phyloP scores from a whole-genome alignment of 2,329 filamentous ascomycete species.

The Phoma sp. region DNA sequence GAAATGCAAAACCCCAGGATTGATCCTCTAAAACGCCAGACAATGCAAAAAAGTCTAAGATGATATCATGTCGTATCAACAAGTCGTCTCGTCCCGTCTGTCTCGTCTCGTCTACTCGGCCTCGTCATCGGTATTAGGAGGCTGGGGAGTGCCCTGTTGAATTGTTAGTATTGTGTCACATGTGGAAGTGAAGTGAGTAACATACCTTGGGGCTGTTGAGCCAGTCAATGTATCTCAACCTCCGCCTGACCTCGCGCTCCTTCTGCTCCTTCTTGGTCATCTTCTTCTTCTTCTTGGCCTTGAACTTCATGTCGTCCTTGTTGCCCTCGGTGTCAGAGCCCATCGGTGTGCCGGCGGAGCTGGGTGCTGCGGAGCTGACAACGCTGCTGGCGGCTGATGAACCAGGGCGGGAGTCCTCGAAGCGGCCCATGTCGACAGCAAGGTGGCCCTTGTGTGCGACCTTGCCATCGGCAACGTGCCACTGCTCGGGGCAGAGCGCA shows the following conservation, averaged over 20 bases:
- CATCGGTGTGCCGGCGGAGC: conserved; percentile 66
- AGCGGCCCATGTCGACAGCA: conserved; percentile 78
- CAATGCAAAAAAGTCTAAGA: conserved; percentile 29
- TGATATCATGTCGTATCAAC: conserved; percentile 20
- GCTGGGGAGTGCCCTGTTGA: conserved; percentile 49
- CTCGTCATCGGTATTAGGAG: conserved; percentile 52
- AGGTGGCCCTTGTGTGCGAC: conserved; percentile 83
- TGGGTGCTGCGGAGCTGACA: conserved; percentile 47
- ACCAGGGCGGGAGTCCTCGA: conserved; percentile 80
- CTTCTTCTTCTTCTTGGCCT: conserved; percentile 96
- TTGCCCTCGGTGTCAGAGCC: conserved; percentile 87
- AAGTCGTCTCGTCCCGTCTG: conserved; percentile 19
- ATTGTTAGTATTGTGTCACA: conserved; percentile 26
- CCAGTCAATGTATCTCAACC: conserved; percentile 81
- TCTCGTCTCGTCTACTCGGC: conserved; percentile 44
- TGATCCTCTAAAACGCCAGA: conserved; percentile 25
- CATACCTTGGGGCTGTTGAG: conserved; percentile 72
- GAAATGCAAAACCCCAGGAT: conserved; percentile 15
- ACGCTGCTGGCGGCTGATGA: conserved; percentile 61
- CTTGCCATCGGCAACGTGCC: conserved; percentile 88
- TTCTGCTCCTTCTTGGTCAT: conserved; percentile 96
- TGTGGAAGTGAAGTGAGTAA: neutral
- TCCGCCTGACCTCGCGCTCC: conserved; percentile 85
- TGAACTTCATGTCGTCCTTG: conserved; percentile 82
- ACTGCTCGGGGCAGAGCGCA: conserved; percentile 93